These are phyloP conservation scores for Aspergillus calidoustus DNA, from an alignment of 2,329 filamentous ascomycete species.

Conservation along the genomic window DNA sequence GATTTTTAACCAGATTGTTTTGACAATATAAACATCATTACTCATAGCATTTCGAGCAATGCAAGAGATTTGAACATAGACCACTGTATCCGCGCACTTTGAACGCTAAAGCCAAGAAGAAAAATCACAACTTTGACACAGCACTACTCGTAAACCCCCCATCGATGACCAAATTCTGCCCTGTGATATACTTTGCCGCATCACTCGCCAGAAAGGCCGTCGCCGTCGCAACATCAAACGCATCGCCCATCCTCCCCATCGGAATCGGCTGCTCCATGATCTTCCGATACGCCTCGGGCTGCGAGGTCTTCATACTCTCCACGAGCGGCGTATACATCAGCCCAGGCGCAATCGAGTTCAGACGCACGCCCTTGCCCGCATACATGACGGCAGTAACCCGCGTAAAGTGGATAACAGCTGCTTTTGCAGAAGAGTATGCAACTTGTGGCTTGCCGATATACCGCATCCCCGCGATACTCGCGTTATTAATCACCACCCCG, in stretches of 20 bases:
- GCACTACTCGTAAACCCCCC: constrained; percentile 35
- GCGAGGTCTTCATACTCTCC: constrained; percentile 48
- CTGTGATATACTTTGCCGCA: constrained; percentile 40
- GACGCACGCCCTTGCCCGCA: background rate
- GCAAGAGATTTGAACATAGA: too few species aligned
- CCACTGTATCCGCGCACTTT: too few species aligned
- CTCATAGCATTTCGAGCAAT: background rate
- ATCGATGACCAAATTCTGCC: constrained; percentile 43
- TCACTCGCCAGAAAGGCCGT: constrained; percentile 37
- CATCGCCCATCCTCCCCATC: constrained; percentile 39
- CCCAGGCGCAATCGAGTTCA: background rate
- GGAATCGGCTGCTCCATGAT: constrained; percentile 33
- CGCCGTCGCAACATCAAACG: constrained; percentile 42
- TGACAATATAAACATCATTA: constrained; percentile 26
- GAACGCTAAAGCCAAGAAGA: too few species aligned
- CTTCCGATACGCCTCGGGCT: constrained; percentile 47
- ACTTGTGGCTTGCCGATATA: background rate
- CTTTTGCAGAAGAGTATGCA: background rate
- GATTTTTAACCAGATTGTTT: too few species aligned
- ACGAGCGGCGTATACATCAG: constrained; percentile 52
- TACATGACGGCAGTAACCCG: background rate
- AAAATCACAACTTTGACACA: background rate
- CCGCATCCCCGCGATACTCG: constrained; percentile 57
- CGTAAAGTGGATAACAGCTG: background rate
- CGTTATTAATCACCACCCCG: constrained; percentile 54